Base-by-base conservation (phyloP, 306 rosid genomes). In the Sophora flavescens region DNA sequence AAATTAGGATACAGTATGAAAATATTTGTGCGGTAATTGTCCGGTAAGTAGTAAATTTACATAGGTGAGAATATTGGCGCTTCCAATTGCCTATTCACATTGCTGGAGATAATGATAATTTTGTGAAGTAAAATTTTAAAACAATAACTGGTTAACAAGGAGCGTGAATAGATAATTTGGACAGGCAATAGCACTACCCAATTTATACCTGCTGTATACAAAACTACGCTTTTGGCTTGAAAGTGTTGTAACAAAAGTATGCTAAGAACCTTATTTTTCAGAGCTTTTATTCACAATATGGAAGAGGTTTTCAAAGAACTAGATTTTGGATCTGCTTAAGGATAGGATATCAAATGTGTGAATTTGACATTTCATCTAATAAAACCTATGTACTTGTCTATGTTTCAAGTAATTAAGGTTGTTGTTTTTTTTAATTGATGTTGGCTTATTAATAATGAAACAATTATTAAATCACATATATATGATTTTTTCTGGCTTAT, bases 401-500 rank as follows among this genome's bases (percentile, higher is more conserved):
- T 15, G 28, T 68, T 35, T 78, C 22, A 33, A 59, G 63, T 36
- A 47, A 6, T 18, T 35, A 47, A 68, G 76, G 58, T 68, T 59
- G 54, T 59, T 35, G 22, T 22, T 22, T 22, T 22, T n/a, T 22
- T 22, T 22, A 7, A 17, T 6, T 59, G 52, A 44, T 13, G 9
- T 35, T 50, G 42, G 22, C 15, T 32, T 32, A 2, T 30, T 3
- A 48, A n/a, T n/a, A n/a, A n/a, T n/a, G n/a, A n/a, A 48, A 14
- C 30, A 22, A 13, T 6, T 54, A 15, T 38, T 17, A 18, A 56
- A n/a, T 16, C 36, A 22, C 22, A 22, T 22, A 22, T 22, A 22
- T 22, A 22, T 22, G 22, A 22, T 22, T 22, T 1, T 22, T 1
- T 22, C 22, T 22, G 22, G 22, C 22, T 22, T 22, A n/a, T n/a